Evolutionary conservation across 306 rosid species (phyloP).

Genomic region (Cicer pinnatifidum): DNA sequence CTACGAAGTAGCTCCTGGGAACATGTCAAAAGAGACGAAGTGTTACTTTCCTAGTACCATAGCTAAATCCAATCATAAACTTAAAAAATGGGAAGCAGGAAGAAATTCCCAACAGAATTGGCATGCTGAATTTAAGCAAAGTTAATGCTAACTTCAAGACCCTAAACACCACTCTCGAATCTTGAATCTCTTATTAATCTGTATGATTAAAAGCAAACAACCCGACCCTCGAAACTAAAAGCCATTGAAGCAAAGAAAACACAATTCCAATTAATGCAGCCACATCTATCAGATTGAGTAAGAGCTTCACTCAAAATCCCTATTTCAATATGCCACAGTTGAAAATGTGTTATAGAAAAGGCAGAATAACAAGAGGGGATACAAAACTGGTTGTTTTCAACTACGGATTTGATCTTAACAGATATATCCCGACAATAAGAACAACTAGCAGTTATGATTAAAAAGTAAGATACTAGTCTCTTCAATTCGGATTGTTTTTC

Average conservation of each 20-base stretch:
- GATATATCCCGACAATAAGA: constrained; percentile 6
- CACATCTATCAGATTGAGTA: constrained; percentile 64
- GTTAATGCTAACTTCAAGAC: constrained; percentile 55
- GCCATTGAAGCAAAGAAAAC: constrained; percentile 73
- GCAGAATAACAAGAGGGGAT: background rate
- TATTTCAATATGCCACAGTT: constrained; percentile 49
- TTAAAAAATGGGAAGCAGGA: constrained; percentile 11
- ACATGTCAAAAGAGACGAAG: constrained; percentile 29
- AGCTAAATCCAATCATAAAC: background rate
- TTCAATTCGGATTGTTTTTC: constrained; percentile 8
- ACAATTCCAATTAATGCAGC: constrained; percentile 64
- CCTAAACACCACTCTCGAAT: constrained; percentile 56
- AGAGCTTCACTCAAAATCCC: constrained; percentile 59
- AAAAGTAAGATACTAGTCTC: constrained; percentile 38
- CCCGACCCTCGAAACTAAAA: constrained; percentile 60
- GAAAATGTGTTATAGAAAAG: background rate
- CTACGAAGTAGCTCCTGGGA: constrained; percentile 60
- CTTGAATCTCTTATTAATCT: constrained; percentile 53
- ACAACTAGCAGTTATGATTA: constrained; percentile 54
- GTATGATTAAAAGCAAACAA: constrained; percentile 46
- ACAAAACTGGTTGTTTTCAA: constrained; percentile 55
- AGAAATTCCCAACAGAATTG: constrained; percentile 62
- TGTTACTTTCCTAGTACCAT: background rate
- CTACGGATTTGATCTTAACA: constrained; percentile 43
- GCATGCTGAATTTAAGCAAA: constrained; percentile 74